phyloP scores from a whole-genome alignment of 73 alveolate genomes.

The Paramecium bursaria region DNA sequence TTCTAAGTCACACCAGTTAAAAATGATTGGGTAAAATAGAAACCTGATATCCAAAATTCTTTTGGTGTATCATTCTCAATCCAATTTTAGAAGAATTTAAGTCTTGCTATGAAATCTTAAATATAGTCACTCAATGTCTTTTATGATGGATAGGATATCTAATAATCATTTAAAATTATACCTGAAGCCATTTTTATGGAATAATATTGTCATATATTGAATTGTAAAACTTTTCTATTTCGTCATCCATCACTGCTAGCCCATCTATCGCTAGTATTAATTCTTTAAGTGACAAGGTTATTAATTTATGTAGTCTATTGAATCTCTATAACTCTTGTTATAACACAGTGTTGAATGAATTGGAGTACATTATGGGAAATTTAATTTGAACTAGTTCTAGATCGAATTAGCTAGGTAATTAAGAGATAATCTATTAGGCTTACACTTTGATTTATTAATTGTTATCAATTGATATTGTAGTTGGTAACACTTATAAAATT shows the following conservation, averaged over 20 bases:
- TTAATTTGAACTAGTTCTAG: constrained; percentile 81
- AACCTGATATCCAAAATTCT: constrained; percentile 83
- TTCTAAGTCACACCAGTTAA: constrained; percentile 87
- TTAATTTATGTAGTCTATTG: constrained; percentile 83
- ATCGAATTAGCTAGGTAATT: constrained; percentile 85
- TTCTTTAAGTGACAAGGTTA: constrained; percentile 82
- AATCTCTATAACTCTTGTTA: constrained; percentile 91
- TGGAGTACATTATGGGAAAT: constrained; percentile 88
- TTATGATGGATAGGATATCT: constrained; percentile 85
- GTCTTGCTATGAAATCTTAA: constrained; percentile 87
- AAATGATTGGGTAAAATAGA: constrained; percentile 85
- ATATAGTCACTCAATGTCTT: constrained; percentile 91
- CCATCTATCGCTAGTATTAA: constrained; percentile 90
- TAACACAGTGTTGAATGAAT: constrained; percentile 92
- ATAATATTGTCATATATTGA: constrained; percentile 86
- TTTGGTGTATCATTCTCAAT: constrained; percentile 86
- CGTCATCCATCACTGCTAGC: constrained; percentile 87
- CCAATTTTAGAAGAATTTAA: constrained; percentile 84
- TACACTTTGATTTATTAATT: constrained; percentile 73
- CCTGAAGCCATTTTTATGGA: constrained; percentile 87
- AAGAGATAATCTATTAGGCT: constrained; percentile 77
- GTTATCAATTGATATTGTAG: constrained; percentile 66
- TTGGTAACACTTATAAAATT: constrained; percentile 43
- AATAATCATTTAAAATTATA: too few species aligned
- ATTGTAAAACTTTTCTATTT: constrained; percentile 85